Evolutionary conservation across 2,329 filamentous ascomycete species (phyloP), one percentile per base, ranked within the genome.

Genomic region (Nectriaceae sp.): DNA sequence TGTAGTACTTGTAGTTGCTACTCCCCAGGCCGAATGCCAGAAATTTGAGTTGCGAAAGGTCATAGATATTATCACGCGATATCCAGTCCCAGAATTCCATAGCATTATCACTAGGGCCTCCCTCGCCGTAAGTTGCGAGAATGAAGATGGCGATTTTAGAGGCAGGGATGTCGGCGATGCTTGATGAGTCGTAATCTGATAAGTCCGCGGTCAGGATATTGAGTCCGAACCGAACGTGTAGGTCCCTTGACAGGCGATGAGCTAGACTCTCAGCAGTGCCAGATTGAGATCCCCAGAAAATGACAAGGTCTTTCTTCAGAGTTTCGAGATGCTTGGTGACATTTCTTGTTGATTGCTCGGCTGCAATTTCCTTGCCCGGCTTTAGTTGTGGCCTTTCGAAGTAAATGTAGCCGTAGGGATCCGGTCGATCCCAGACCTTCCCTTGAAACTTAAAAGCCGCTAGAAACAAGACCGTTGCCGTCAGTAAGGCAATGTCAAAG

Each of bases 261-360:
- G 91, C 91, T 65, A 96, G 95, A 69, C 94, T 89, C 73, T 97
- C 91, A 22, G 92, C 91, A 15, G 90, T 96, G 60, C 91, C 91
- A n/a, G 92, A 96, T 74, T 96, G 92, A 20, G 91, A 96, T 52
- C 91, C 91, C 69, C 94, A 96, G 77, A 96, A 96, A 60, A 96
- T 87, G 54, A 96, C 85, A 69, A 89, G 93, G 72, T 96, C 95
- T 75, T 96, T 96, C 6, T 48, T 47, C 59, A 58, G 46, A 42
- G 66, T 60, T 16, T 64, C 57, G 11, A 70, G 52, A 41, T 63
- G 67, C 41, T 60, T 47, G 0, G 72, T 70, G 48, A 80, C 72
- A 52, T 80, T 71, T 37, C 75, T 69, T 1, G 75, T 77, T 65
- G 44, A 66, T 66, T 13, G n/a, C n/a, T n/a, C n/a, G n/a, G n/a